Evolutionary conservation across 2,329 filamentous ascomycete species (phyloP), one percentile per base, ranked within the genome.

Genomic region (Dendrostoma leiphaemia): DNA sequence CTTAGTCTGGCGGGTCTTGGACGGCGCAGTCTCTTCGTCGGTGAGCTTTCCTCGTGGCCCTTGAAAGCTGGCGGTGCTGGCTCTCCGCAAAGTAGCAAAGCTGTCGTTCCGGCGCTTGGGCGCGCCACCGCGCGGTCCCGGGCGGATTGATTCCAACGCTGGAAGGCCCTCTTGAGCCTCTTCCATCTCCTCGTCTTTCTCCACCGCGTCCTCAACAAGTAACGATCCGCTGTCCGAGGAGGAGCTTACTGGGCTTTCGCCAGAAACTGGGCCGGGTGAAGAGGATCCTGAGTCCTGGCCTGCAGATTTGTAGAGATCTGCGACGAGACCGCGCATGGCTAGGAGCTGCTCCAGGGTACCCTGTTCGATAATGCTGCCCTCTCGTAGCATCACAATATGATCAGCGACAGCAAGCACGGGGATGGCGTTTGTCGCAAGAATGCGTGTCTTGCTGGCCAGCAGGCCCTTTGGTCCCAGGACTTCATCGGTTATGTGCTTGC

Each of bases 361-460:
- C 62, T 87, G 86, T 69, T 99, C 94, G 34, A 89, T 79, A 51
- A 97, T 85, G 57, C 85, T 85, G 48, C 91, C 90, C 47, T 96
- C 90, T 60, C 89, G 86, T 45, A 99, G 73, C 51, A 99, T 79
- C 48, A 85, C 88, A 64, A 99, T 93, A 69, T 88, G 94, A 69
- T 96, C 90, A 1, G 94, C 89, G 68, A 96, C 89, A 65, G 88
- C 85, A 29, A 99, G 77, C 5, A 99, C 91, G 6, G 91, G 85
- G 54, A 99, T 97, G 0, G 94, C 89, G 67, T 99, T 99, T 19
- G 94, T 99, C 9, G 94, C 92, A 47, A 99, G 79, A 51, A 99
- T 89, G 61, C 93, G 86, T 6, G 93, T 97, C 74, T 97, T 97
- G 35, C 87, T 83, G 48, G 78, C 81, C 23, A 99, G 80, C 6